phyloP scores from a whole-genome alignment of 768 basidiomycete genomes.

The Suillus spraguei region DNA sequence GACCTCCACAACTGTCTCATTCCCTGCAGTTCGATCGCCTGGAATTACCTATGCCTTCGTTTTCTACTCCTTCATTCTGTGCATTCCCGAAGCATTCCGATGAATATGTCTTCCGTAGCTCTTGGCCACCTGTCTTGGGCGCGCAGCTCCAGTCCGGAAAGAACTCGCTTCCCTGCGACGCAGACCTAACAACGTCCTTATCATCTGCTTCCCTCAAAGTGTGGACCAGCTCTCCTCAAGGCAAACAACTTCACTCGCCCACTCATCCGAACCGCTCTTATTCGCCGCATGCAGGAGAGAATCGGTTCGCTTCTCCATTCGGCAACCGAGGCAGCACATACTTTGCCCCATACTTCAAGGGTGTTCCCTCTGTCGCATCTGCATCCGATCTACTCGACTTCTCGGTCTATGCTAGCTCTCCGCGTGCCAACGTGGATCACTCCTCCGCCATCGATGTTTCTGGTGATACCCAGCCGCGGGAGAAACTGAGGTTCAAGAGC shows the following conservation, averaged over 20 bases:
- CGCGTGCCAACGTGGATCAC: neutral
- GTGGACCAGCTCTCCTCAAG: constrained; percentile 2
- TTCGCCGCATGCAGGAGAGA: constrained; percentile 1
- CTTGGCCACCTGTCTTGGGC: neutral
- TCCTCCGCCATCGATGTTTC: neutral
- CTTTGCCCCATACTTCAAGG: constrained; percentile 7
- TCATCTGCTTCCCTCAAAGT: constrained; percentile 6
- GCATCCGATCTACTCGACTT: constrained; percentile 11
- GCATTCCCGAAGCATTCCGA: neutral
- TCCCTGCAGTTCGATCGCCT: neutral
- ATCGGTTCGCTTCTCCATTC: constrained; percentile 4
- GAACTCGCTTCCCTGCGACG: neutral
- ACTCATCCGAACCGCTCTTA: neutral
- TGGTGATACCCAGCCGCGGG: neutral
- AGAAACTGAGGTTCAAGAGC: neutral
- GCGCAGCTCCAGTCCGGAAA: neutral
- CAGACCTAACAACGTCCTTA: neutral
- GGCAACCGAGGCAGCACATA: constrained; percentile 7
- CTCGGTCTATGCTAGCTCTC: constrained; percentile 1
- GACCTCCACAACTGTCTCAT: neutral
- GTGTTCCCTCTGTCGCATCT: constrained; percentile 12
- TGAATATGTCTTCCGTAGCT: neutral
- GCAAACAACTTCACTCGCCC: neutral
- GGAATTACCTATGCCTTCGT: neutral
- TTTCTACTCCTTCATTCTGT: neutral